Conservation (phyloP, 192 early-diverging fungal genomes). For the Blastocladiella britannica region DNA sequence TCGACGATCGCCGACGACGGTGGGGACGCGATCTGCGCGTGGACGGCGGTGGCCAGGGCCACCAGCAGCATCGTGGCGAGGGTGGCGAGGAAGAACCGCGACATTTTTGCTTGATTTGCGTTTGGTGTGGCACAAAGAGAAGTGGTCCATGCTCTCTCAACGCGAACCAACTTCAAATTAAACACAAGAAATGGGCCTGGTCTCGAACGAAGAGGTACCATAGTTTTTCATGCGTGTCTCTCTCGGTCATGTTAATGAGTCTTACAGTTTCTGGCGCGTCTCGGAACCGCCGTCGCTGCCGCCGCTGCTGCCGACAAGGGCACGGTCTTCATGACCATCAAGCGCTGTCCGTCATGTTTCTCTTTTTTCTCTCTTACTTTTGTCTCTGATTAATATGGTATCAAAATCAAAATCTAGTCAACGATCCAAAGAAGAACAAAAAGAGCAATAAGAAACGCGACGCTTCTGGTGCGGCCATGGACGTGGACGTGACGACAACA, state of each 20-base stretch:
- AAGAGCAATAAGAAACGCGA: background rate
- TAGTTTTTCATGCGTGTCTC: background rate
- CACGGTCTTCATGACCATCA: background rate
- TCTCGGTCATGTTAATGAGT: background rate
- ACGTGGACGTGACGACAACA: background rate
- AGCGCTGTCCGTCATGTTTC: background rate
- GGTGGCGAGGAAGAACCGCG: background rate
- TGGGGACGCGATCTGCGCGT: no score
- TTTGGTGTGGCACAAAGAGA: background rate
- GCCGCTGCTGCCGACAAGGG: background rate
- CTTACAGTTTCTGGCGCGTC: background rate
- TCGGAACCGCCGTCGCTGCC: background rate
- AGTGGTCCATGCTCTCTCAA: background rate
- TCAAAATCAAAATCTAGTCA: background rate
- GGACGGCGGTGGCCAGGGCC: background rate
- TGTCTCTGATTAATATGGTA: background rate
- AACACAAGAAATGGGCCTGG: background rate
- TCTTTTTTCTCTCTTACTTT: background rate
- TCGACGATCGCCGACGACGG: background rate
- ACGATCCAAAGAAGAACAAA: background rate
- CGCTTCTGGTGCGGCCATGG: background rate
- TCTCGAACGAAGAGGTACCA: background rate
- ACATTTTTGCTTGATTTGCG: background rate
- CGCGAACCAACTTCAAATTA: background rate
- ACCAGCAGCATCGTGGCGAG: background rate